A percentile compares a stretch with the other conserved stretches of the same genome.
Evolutionary conservation across 2,329 filamentous ascomycete species (phyloP).

Genomic region (Xylaria sp.): DNA sequence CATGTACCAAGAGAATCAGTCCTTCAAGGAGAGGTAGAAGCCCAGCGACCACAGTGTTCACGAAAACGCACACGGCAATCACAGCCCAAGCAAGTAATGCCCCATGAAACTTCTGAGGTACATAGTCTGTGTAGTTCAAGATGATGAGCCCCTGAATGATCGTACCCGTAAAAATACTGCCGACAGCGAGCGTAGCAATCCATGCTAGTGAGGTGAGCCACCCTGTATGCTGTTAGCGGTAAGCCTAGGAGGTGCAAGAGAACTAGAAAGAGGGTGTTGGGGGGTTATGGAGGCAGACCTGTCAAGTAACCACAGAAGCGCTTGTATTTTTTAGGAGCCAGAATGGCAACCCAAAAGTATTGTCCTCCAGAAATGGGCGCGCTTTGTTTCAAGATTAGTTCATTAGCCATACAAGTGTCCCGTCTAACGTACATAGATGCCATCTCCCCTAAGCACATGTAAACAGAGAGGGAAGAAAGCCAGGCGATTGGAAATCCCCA

Average conservation of each 20-base stretch:
- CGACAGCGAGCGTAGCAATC: slow-evolving; percentile 37
- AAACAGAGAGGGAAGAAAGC: slow-evolving; percentile 39
- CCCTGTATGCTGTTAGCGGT: slow-evolving; percentile 28
- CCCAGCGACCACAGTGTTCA: slow-evolving; percentile 36
- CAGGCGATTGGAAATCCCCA: slow-evolving; percentile 40
- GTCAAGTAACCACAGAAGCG: slow-evolving; percentile 39
- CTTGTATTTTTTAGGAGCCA: slow-evolving; percentile 37
- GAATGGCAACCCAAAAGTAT: slow-evolving; percentile 39
- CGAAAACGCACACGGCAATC: slow-evolving; percentile 34
- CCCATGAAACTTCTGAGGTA: slow-evolving; percentile 31
- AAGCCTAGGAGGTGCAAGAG: neutral
- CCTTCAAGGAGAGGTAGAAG: slow-evolving; percentile 36
- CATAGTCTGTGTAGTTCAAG: slow-evolving; percentile 36
- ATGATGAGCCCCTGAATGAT: slow-evolving; percentile 41
- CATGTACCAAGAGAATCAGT: slow-evolving; percentile 36
- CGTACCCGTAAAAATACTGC: slow-evolving; percentile 36
- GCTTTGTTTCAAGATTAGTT: slow-evolving; percentile 22
- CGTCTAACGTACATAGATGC: slow-evolving; percentile 36
- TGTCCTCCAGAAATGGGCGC: slow-evolving; percentile 39
- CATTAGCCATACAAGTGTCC: neutral
- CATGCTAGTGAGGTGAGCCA: slow-evolving; percentile 39
- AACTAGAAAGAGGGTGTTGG: neutral
- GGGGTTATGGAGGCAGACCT: slow-evolving; percentile 21
- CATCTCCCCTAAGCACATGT: slow-evolving; percentile 39
- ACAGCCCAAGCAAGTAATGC: slow-evolving; percentile 37